Conservation (phyloP, 2,329 filamentous ascomycete species). For the Aspergillus udagawae region DNA sequence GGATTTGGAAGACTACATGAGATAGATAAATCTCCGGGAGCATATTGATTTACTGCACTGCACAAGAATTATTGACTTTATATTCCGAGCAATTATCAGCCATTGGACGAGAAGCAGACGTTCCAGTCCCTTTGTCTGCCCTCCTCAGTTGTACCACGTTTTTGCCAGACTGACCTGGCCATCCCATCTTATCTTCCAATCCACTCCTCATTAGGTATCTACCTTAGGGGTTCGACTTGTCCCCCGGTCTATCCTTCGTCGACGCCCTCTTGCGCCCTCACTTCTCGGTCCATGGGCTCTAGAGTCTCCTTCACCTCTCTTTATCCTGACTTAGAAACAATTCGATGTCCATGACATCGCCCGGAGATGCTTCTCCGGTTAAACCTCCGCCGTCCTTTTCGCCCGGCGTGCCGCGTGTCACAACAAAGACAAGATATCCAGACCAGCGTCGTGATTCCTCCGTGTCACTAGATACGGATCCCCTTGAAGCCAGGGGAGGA, state of each 20-base stretch:
- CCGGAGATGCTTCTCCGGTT: slow-evolving; percentile 60
- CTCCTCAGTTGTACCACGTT: slow-evolving; percentile 12
- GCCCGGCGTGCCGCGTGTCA: slow-evolving; percentile 57
- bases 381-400: slow-evolving; percentile 68
- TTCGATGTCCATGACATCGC: slow-evolving; percentile 62
- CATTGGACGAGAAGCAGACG: not conserved
- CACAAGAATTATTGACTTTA: not conserved
- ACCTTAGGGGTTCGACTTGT: not conserved
- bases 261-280: not conserved
- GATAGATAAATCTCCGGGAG: not conserved
- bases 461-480: slow-evolving; percentile 36
- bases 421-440: slow-evolving; percentile 58
- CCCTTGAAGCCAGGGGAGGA: slow-evolving; percentile 53
- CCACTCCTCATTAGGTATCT: not conserved
- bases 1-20: not conserved
- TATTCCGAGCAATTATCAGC: not conserved
- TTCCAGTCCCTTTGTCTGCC: not conserved
- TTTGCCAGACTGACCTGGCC: slow-evolving; percentile 15
- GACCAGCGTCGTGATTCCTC: slow-evolving; percentile 50
- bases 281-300: slow-evolving; percentile 28
- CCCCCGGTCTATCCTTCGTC: not conserved
- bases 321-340: slow-evolving; percentile 21
- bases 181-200: slow-evolving; percentile 4
- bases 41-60: not conserved
- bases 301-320: slow-evolving; percentile 15